Evolutionary conservation across 208 protist genomes (phyloP).

Genomic region (Leishmania amazonensis): DNA sequence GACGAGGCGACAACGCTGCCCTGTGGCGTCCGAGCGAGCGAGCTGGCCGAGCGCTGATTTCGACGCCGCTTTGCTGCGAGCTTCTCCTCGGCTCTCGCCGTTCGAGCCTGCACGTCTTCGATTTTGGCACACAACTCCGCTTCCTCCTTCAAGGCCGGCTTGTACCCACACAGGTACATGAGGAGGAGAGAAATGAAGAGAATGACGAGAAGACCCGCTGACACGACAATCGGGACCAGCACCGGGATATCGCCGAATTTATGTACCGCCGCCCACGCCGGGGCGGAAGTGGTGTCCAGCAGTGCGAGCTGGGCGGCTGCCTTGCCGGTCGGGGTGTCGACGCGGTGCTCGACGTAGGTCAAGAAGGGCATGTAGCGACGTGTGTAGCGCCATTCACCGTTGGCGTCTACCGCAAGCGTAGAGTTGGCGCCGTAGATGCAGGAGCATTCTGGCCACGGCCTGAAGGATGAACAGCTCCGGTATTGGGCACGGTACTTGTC

Average conservation of each 20-base stretch:
- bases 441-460: slow-evolving; percentile 5
- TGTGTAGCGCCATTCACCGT: slow-evolving; percentile 31
- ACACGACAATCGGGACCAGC: slow-evolving; percentile 21
- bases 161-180: slow-evolving; percentile 16
- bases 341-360: slow-evolving; percentile 22
- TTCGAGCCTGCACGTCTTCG: slow-evolving; percentile 4
- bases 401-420: slow-evolving; percentile 19
- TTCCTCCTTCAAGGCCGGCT: slow-evolving; percentile 2
- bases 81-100: slow-evolving; percentile 9
- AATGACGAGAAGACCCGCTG: slow-evolving; percentile 11
- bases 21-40: background rate
- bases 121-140: slow-evolving; percentile 11
- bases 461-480: slow-evolving; percentile 2
- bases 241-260: slow-evolving; percentile 22
- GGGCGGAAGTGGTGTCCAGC: background rate
- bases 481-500: slow-evolving; percentile 8
- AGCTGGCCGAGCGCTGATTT: background rate
- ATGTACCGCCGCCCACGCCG: background rate
- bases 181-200: slow-evolving; percentile 26
- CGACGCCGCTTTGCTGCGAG: slow-evolving; percentile 9
- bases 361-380: background rate
- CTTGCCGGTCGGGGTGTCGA: background rate
- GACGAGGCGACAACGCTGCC: slow-evolving; percentile 1
- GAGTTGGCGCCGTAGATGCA: background rate
- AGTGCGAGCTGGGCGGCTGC: background rate